Evolutionary conservation across 352 stramenopile genomes (phyloP).

Genomic region (Phytophthora pluvialis): DNA sequence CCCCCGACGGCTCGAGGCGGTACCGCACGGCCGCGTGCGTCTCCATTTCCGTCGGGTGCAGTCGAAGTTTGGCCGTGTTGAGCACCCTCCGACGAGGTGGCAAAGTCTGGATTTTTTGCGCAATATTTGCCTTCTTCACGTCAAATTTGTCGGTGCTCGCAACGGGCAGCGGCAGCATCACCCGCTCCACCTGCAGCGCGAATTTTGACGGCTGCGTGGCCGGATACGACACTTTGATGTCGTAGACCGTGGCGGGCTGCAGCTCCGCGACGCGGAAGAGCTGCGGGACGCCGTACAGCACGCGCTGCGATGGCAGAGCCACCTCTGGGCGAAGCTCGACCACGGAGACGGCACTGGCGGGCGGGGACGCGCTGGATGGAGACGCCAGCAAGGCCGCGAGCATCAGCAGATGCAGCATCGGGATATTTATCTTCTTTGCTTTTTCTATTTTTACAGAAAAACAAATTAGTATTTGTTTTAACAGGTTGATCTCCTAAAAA

Average conservation of each 20-base stretch:
- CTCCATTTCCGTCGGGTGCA: conserved; percentile 49
- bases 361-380: not conserved
- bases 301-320: conserved; percentile 40
- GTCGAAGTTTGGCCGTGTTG: conserved; percentile 75
- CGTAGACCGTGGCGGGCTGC: conserved; percentile 54
- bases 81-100: conserved; percentile 46
- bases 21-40: conserved; percentile 34
- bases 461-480: too few species aligned
- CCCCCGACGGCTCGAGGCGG: conserved; percentile 31
- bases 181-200: conserved; percentile 49
- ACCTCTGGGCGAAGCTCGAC: conserved; percentile 54
- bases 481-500: not conserved
- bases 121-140: conserved; percentile 24
- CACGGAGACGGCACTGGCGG: not conserved
- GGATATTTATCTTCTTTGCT: too few species aligned
- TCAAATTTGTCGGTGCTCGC: conserved; percentile 15
- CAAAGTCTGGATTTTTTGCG: conserved; percentile 21
- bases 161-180: conserved; percentile 38
- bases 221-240: conserved; percentile 83
- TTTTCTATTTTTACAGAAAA: too few species aligned
- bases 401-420: not conserved
- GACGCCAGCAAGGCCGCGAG: conserved; percentile 10
- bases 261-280: conserved; percentile 64
- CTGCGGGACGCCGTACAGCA: conserved; percentile 53
- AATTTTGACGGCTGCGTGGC: conserved; percentile 66